These are phyloP conservation scores for Psilocybe mexicana DNA, from an alignment of 1,284 basidiomycete species.

Conservation along the genomic window DNA sequence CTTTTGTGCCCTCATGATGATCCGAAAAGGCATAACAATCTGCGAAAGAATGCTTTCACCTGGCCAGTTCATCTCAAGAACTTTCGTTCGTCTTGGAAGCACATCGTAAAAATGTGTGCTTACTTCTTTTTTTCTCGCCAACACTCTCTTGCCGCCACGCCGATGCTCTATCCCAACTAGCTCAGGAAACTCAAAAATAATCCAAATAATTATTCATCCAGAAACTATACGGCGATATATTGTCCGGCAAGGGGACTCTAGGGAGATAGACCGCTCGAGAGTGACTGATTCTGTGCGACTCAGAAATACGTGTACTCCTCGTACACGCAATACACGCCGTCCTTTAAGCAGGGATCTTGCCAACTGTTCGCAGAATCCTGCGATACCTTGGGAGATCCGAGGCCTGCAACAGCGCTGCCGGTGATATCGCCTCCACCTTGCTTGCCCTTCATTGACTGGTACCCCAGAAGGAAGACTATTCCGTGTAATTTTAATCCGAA, in stretches of 20 bases:
- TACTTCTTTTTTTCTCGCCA: background rate
- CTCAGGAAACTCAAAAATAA: background rate
- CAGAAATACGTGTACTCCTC: constrained; percentile 68
- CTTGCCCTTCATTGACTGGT: constrained; percentile 36
- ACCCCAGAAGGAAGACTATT: constrained; percentile 46
- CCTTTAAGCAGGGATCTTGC: constrained; percentile 51
- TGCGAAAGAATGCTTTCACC: background rate
- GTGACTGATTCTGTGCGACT: background rate
- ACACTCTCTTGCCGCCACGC: background rate
- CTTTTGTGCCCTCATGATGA: constrained; percentile 1
- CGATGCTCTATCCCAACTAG: background rate
- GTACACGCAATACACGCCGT: constrained; percentile 65
- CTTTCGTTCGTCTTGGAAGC: background rate
- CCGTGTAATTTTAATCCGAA: background rate
- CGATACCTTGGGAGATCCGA: constrained; percentile 14
- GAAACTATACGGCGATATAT: background rate
- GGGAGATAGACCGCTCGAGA: background rate
- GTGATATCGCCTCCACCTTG: constrained; percentile 8
- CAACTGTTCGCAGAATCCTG: constrained; percentile 16
- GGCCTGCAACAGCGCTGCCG: constrained; percentile 7
- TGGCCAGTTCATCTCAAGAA: background rate
- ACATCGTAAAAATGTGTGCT: too few species aligned
- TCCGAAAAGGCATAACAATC: background rate
- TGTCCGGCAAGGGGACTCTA: background rate
- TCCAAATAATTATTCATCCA: background rate